Evolutionary conservation across 805 yeast species (phyloP), one percentile per base, ranked within the genome.

Genomic region (Torulaspora franciscae): DNA sequence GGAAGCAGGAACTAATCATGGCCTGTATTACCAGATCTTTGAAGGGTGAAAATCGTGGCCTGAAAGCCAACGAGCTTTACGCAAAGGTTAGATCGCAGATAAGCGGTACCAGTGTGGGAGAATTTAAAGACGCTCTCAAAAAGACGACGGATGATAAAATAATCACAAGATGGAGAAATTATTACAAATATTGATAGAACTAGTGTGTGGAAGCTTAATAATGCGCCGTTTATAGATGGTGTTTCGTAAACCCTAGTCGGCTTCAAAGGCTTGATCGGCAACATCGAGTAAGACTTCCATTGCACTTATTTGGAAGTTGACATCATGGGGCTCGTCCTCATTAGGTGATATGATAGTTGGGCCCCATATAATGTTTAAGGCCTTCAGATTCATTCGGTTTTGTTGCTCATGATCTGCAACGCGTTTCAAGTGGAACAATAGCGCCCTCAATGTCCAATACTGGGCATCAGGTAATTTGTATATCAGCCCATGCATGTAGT

Each of bases 401-500:
- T 66, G 55, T 15, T 73, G 72, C 57, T 81, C 82, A 45, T 80
- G 72, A 24, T 75, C 74, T 30, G 83, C 79, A 10, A 93, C 81
- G 45, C 83, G 77, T 50, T 83, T 80, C 49, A 93, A 76, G 64
- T 93, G 99, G 73, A 91, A 87, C 1, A 90, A 70, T 52, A 93
- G 69, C 28, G 87, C 80, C 52, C 97, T 72, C 54, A 93, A 72
- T 0, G 98, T 90, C 73, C 95, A 90, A 64, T 93, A 93, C 46
- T 91, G 88, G 1, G 95, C 93, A 67, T 93, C 99, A 0, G 97
- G 96, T 44, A 93, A 74, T 53, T 85, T 85, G 69, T 84, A 93
- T 37, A 93, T 86, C 47, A 87, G 76, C 36, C 88, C 86, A 65
- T 93, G 99, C 56, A 93, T 73, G 25, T 72, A 72, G 58, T 88